phyloP scores from a whole-genome alignment of 495 filamentous ascomycete species.

The Aspergillus hancockii region DNA sequence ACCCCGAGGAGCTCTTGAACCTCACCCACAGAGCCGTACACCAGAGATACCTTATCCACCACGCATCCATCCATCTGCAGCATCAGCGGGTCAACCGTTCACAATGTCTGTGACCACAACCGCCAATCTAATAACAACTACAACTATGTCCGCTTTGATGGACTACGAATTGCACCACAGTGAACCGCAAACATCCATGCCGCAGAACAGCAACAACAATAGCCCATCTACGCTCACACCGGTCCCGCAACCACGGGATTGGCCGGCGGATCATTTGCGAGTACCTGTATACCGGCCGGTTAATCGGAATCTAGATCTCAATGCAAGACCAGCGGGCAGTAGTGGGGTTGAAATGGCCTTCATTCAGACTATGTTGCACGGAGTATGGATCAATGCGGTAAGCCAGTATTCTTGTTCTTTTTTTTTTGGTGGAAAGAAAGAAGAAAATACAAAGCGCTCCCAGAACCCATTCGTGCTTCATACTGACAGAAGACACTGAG shows the following conservation, averaged over 20 bases:
- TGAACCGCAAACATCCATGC: constrained; percentile 9
- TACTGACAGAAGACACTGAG: neutral
- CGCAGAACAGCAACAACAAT: no score
- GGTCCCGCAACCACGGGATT: constrained; percentile 30
- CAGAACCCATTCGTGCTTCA: no score
- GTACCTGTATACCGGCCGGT: constrained; percentile 52
- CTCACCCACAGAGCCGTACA: no score
- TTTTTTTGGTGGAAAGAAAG: no score
- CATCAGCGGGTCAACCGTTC: no score
- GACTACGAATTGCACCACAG: constrained; percentile 53
- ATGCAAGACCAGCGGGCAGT: constrained; percentile 41
- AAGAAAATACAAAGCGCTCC: no score
- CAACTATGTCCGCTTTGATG: constrained; percentile 35
- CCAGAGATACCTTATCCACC: no score
- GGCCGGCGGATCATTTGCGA: constrained; percentile 48
- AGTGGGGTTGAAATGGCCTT: constrained; percentile 46
- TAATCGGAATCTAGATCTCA: constrained; percentile 43
- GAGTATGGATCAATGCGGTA: constrained; percentile 54
- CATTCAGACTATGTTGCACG: constrained; percentile 53
- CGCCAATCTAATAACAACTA: constrained; percentile 29
- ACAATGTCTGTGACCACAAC: constrained; percentile 43
- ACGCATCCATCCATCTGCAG: no score
- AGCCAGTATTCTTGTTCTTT: constrained; percentile 28
- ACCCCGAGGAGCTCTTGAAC: neutral
- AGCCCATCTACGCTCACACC: constrained; percentile 5